Base-by-base conservation (phyloP, 2,329 filamentous ascomycete species). In the Nemania sp. region DNA sequence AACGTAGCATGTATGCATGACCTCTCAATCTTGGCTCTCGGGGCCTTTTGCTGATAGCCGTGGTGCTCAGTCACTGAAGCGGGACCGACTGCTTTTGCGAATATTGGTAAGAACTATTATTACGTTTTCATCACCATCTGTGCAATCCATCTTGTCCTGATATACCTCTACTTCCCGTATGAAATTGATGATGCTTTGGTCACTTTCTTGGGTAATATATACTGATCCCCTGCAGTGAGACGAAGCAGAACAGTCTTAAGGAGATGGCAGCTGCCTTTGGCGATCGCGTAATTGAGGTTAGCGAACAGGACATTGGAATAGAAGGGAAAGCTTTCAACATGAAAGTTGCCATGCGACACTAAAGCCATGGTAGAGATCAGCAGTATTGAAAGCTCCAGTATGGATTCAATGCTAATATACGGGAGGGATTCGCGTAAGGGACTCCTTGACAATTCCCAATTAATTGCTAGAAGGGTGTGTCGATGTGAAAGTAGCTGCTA, bases 61-160 rank as follows among this genome's bases (percentile, higher is more conserved):
- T 22, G 6, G 11, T 46, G 19, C 41, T 34, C 9, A 37, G 48
- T 80, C 60, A 81, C 78, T 45, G 77, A 81, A 64, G 78, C 78
- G 6, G 80, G 80, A 0, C 80, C 80, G 0, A 80, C 73, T 46
- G 80, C 80, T 0, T 82, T 83, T 60, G 77, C 77, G 12, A 81
- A 74, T 37, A 83, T 84, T 48, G 64, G 73, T n/a, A 75, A 83
- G 60, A 83, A 82, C 58, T 84, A 83, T 64, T 83, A 83, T 64
- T 83, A 83, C 55, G 80, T 83, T 17, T 83, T 83, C 55, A 79
- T 82, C 1, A 75, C 61, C 5, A 83, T 80, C 60, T 76, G 77
- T 2, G 22, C 69, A 1, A 75, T 82, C 67, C 83, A 81, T 67
- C 62, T 82, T 0, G 66, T 74, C 2, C 57, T 82, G 22, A 79